These are phyloP conservation scores for Pseudopediastrum boryanum DNA, from an alignment of 139 green algal species.

Conservation along the genomic window DNA sequence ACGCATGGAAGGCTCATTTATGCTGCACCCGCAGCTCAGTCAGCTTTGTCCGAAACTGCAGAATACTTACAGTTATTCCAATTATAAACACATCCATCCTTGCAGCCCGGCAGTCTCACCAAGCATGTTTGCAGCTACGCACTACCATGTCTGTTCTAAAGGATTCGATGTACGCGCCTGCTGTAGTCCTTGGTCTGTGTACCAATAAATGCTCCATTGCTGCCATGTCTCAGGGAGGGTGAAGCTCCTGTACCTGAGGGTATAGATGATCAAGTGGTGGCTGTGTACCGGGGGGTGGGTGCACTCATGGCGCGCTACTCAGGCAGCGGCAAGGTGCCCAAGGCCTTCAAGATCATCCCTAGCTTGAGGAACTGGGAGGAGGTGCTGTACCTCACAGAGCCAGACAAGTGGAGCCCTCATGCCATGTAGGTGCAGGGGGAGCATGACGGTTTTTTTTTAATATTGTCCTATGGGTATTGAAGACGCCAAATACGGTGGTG, in stretches of 20 bases:
- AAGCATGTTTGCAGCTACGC: neutral
- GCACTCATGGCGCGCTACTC: slow-evolving; percentile 76
- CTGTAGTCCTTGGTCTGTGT: neutral
- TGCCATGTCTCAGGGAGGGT: neutral
- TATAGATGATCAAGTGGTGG: slow-evolving; percentile 81
- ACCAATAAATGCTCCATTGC: neutral
- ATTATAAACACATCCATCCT: neutral
- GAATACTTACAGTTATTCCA: no score
- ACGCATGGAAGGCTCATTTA: no score
- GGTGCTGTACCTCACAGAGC: slow-evolving; percentile 92
- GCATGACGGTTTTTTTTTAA: no score
- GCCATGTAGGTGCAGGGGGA: slow-evolving; percentile 73
- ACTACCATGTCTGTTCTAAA: neutral
- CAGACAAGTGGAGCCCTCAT: slow-evolving; percentile 87
- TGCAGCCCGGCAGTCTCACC: neutral
- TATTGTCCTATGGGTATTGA: no score
- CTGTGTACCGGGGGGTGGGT: slow-evolving; percentile 53
- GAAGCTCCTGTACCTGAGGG: slow-evolving; percentile 41
- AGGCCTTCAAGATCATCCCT: slow-evolving; percentile 99
- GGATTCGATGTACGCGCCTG: no score
- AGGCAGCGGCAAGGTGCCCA: slow-evolving; percentile 82
- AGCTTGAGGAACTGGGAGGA: slow-evolving; percentile 97
- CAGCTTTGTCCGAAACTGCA: no score
- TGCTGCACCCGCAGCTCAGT: no score
- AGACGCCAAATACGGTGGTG: no score